Evolutionary conservation across 2,329 filamentous ascomycete genomes (phyloP).

Genomic region (Phyllosticta citriasiana): DNA sequence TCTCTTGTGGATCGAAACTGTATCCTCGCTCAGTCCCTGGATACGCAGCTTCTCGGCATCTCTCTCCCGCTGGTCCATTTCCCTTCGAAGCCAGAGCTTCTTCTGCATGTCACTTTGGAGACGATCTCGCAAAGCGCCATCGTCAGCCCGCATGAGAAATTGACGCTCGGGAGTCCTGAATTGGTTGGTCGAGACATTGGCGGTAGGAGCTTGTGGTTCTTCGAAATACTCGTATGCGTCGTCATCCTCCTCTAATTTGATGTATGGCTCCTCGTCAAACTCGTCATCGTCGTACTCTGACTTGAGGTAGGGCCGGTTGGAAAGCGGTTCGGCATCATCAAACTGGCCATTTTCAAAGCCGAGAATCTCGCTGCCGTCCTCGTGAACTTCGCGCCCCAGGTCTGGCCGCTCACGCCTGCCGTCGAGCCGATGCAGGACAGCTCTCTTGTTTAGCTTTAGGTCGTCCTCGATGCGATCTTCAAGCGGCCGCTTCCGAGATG

Average conservation of each 20-base stretch:
- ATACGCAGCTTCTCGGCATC: conserved; percentile 27
- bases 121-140: neutral
- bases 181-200: neutral
- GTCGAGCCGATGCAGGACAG: neutral
- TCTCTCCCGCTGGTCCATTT: conserved; percentile 17
- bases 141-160: neutral
- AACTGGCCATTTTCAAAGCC: neutral
- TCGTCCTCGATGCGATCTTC: neutral
- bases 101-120: conserved; percentile 9
- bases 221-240: neutral
- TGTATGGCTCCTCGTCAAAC: neutral
- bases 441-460: neutral
- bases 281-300: neutral
- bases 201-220: neutral
- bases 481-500: neutral
- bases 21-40: conserved; percentile 41
- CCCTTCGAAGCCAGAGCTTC: conserved; percentile 16
- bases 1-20: conserved; percentile 43
- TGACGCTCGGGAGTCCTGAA: neutral
- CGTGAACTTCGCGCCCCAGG: neutral
- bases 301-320: neutral
- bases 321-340: neutral
- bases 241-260: neutral
- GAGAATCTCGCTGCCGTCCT: neutral
- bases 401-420: neutral